Percentiles rank a stretch among this genome's conserved stretches.
These are phyloP conservation scores for Paulownia fortunei DNA, from an alignment of 257 asterid genomes.

Conservation along the genomic window DNA sequence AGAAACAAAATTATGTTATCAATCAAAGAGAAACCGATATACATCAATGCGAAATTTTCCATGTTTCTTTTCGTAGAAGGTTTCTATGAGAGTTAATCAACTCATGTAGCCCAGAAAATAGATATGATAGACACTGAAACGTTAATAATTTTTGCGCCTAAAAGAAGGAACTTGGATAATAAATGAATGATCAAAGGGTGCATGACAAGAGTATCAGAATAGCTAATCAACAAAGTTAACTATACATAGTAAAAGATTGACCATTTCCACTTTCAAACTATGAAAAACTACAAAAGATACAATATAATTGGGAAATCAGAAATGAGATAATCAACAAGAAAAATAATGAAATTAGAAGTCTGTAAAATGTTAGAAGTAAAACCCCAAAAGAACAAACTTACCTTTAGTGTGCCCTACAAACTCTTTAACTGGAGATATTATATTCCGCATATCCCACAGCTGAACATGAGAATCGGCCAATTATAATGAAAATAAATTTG, in stretches of 20 bases:
- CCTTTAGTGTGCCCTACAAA: constrained; percentile 95
- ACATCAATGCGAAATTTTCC: neutral
- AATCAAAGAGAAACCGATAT: neutral
- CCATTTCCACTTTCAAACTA: constrained; percentile 12
- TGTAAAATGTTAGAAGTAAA: constrained; percentile 1
- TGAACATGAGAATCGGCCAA: constrained; percentile 48
- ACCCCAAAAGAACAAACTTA: constrained; percentile 35
- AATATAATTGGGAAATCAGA: neutral
- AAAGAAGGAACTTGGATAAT: neutral
- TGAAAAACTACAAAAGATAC: neutral
- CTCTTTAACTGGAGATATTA: constrained; percentile 90
- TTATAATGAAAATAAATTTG: constrained; percentile 25
- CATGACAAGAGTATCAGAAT: neutral
- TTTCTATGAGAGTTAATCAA: neutral
- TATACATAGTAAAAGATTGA: neutral
- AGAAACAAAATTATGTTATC: neutral
- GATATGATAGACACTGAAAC: neutral
- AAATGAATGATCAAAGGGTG: neutral
- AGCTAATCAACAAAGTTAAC: neutral
- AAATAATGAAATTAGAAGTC: neutral
- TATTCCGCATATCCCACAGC: constrained; percentile 98
- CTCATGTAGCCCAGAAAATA: neutral
- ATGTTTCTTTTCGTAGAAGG: neutral
- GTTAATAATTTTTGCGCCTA: neutral
- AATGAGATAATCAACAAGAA: neutral